A percentile compares a stretch with the other conserved stretches of the same genome.
phyloP scores from a whole-genome alignment of 2,329 filamentous ascomycete genomes.

The Xylaria multiplex region DNA sequence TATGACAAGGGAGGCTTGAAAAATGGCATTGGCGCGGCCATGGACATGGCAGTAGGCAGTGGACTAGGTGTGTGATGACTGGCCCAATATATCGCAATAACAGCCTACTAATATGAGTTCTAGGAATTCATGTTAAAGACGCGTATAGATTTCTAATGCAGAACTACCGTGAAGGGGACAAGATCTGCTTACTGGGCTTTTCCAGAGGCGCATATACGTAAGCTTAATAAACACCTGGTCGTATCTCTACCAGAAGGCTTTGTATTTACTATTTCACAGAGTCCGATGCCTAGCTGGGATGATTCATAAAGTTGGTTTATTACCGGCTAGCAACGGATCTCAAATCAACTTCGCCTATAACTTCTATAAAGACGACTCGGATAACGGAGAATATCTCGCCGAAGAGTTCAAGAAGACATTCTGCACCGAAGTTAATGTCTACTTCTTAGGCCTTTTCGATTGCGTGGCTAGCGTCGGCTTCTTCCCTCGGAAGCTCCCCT shows the following conservation, averaged over 20 bases:
- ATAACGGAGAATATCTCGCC: constrained; percentile 31
- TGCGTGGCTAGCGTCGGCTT: constrained; percentile 37
- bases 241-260: too few relatives aligned
- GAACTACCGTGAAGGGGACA: constrained; percentile 36
- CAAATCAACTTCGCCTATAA: constrained; percentile 36
- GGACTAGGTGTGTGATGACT: constrained; percentile 24
- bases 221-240: neutral
- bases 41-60: constrained; percentile 35
- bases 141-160: constrained; percentile 36
- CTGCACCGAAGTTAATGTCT: constrained; percentile 34
- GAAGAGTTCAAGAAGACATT: constrained; percentile 35
- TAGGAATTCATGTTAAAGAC: constrained; percentile 36
- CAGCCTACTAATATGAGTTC: constrained; percentile 4
- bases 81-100: neutral
- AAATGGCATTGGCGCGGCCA: constrained; percentile 34
- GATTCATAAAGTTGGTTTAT: constrained; percentile 34
- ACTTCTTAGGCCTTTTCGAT: constrained; percentile 35
- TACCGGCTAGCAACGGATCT: constrained; percentile 33
- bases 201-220: constrained; percentile 37
- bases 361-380: constrained; percentile 36
- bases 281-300: constrained; percentile 35
- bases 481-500: constrained; percentile 34
- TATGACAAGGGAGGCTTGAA: constrained; percentile 35
- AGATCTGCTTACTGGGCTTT: constrained; percentile 36
- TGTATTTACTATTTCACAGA: constrained; percentile 12